Conservation (phyloP, 495 filamentous ascomycete genomes). For the Bryoglossum gracile region DNA sequence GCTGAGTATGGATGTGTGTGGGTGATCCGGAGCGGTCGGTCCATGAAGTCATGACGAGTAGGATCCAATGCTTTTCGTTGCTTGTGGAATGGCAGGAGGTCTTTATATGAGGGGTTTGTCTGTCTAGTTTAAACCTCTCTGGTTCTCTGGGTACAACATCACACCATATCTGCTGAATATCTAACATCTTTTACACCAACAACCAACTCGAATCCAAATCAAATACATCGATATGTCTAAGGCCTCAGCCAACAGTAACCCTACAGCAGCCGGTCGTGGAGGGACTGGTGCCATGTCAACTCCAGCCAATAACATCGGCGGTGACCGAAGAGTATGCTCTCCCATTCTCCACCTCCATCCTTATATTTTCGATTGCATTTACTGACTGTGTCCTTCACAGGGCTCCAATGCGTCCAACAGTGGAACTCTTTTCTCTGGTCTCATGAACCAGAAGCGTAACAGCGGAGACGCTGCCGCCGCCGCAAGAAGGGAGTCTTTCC, state of each 20-base stretch:
- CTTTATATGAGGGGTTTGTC: background rate
- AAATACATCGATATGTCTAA: background rate
- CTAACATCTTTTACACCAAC: background rate
- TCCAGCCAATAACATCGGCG: background rate
- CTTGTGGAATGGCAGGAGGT: background rate
- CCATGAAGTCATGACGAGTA: background rate
- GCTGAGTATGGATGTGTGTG: background rate
- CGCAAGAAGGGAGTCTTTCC: conserved; percentile 39
- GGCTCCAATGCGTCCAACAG: conserved; percentile 26
- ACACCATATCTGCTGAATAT: no score
- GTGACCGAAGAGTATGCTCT: background rate
- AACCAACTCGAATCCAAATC: background rate
- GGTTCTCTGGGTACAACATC: no score
- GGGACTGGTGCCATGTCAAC: background rate
- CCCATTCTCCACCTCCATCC: background rate
- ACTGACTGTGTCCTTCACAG: conserved; percentile 1
- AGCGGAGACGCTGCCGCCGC: conserved; percentile 32
- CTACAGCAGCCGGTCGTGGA: background rate
- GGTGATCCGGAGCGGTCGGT: background rate
- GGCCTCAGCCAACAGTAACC: background rate
- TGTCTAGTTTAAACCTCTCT: background rate
- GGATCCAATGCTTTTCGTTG: background rate
- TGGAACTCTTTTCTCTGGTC: conserved; percentile 37
- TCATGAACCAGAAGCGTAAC: conserved; percentile 46
- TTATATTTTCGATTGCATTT: no score